Conservation (phyloP, 176 grass and related monocot species). For the Hyparrhenia diplandra region DNA sequence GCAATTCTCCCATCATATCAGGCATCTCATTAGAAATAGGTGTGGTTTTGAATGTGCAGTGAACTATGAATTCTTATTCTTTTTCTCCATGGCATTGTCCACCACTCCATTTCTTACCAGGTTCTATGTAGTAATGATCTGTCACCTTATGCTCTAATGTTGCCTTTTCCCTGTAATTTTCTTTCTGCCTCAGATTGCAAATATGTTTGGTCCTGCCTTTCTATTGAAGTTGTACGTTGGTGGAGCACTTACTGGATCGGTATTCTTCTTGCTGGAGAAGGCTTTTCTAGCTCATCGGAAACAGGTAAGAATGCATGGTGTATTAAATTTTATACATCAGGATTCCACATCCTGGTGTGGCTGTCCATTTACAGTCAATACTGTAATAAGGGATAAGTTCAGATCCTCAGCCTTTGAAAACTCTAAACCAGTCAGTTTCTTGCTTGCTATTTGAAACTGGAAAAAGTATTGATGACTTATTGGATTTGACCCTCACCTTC, state of each 20-base stretch:
- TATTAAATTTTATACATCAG: background rate
- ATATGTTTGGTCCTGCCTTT: slow-evolving; percentile 65
- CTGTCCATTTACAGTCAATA: background rate
- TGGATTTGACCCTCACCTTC: background rate
- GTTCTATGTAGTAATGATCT: too few relatives aligned
- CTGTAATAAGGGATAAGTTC: background rate
- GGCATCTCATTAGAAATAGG: background rate
- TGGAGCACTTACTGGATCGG: slow-evolving; percentile 75
- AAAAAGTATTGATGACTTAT: background rate
- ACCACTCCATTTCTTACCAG: background rate
- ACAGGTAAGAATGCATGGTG: slow-evolving; percentile 35
- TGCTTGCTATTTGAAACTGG: background rate
- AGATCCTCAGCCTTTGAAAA: background rate
- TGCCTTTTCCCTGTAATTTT: background rate
- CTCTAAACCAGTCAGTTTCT: background rate
- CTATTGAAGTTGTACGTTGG: slow-evolving; percentile 69
- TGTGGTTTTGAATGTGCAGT: background rate
- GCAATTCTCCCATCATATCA: background rate
- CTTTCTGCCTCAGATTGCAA: slow-evolving; percentile 54
- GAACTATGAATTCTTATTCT: background rate
- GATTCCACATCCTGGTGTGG: slow-evolving; percentile 2
- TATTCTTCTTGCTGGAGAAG: slow-evolving; percentile 73
- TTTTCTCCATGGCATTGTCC: background rate
- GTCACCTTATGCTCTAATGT: too few relatives aligned
- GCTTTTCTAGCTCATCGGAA: slow-evolving; percentile 53